Evolutionary conservation across 73 alveolate species (phyloP).

Genomic region (Paramecium tetraurelia): DNA sequence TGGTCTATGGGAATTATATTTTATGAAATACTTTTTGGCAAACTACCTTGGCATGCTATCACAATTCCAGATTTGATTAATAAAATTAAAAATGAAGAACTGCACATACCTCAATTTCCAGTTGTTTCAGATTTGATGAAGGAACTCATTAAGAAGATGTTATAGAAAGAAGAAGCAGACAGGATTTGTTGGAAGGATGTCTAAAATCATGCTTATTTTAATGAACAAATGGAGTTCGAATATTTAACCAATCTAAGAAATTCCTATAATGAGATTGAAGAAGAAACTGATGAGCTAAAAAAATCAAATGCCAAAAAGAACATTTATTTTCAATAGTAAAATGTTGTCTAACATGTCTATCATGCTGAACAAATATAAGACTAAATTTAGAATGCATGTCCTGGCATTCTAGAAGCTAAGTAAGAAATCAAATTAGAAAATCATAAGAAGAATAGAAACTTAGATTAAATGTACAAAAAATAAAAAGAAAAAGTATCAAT

Average conservation of each 20-base stretch:
- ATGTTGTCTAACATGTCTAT: neutral
- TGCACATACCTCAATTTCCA: slow-evolving; percentile 25
- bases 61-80: neutral
- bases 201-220: slow-evolving; percentile 4
- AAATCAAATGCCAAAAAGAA: slow-evolving; percentile 16
- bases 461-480: neutral
- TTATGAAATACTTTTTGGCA: slow-evolving; percentile 82
- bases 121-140: neutral
- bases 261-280: neutral
- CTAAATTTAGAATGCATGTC: neutral
- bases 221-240: neutral
- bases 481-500: neutral
- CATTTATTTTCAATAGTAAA: neutral
- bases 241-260: neutral
- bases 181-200: slow-evolving; percentile 44
- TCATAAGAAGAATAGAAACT: neutral
- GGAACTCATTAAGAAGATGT: neutral
- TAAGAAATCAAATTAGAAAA: neutral
- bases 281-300: neutral
- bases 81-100: neutral
- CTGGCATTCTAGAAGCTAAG: neutral
- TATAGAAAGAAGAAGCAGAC: slow-evolving; percentile 24
- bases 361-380: neutral
- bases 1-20: slow-evolving; percentile 87
- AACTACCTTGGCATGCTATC: slow-evolving; percentile 75